Percentiles rank a stretch among this genome's conserved stretches.
Evolutionary conservation across 805 yeast species (phyloP).

Genomic region (Nadsonia fulvescens): DNA sequence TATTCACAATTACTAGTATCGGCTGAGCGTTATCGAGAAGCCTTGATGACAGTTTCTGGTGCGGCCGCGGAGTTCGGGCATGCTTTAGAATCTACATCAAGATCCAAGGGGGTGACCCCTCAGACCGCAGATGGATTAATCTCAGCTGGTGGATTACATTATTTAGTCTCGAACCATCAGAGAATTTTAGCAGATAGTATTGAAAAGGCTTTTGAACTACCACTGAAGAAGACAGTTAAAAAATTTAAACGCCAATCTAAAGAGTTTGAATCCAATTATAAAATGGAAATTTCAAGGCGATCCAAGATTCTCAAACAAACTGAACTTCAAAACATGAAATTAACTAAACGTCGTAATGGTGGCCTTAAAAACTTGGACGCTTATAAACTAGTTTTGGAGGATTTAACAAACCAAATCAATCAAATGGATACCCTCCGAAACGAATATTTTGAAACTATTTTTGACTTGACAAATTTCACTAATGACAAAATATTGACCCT

Average conservation of each 20-base stretch:
- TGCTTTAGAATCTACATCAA: conserved; percentile 47
- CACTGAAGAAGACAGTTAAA: conserved; percentile 28
- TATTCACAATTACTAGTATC: conserved; percentile 27
- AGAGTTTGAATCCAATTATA: conserved; percentile 35
- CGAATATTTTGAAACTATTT: conserved; percentile 51
- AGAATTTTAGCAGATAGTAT: conserved; percentile 46
- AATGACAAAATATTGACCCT: conserved; percentile 33
- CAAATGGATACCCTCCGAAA: conserved; percentile 61
- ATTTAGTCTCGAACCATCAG: conserved; percentile 59
- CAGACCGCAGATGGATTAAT: conserved; percentile 20
- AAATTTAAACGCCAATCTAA: conserved; percentile 27
- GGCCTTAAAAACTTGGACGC: conserved; percentile 45
- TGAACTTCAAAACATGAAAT: conserved; percentile 41
- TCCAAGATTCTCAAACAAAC: conserved; percentile 35
- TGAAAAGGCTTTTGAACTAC: conserved; percentile 34
- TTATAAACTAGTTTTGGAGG: conserved; percentile 48
- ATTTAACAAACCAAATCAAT: conserved; percentile 57
- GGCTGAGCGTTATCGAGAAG: conserved; percentile 27
- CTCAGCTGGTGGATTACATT: conserved; percentile 62
- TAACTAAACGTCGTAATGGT: conserved; percentile 39
- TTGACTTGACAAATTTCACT: conserved; percentile 43
- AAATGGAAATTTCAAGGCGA: conserved; percentile 32
- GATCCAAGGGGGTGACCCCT: conserved; percentile 29
- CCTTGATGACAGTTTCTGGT: conserved; percentile 29
- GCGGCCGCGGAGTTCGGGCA: conserved; percentile 58